Percentiles rank a stretch among this genome's conserved stretches.
Evolutionary conservation across 805 yeast species (phyloP).

Genomic region (Starmerella potacharoeniae): DNA sequence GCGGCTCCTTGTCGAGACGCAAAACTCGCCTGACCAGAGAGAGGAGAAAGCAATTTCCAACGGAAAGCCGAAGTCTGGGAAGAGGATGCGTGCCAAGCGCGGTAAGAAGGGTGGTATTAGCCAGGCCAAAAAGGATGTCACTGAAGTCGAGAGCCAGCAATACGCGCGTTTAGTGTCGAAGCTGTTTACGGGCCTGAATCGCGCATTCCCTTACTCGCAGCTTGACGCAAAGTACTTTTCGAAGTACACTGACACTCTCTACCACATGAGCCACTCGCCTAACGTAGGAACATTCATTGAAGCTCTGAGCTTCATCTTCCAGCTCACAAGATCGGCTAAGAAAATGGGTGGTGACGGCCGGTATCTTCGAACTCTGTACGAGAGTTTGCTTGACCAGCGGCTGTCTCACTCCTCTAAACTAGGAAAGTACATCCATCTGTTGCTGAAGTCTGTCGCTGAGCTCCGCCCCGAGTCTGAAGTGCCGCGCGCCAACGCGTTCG

Average conservation of each 20-base stretch:
- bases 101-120: constrained; percentile 59
- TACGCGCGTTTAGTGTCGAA: constrained; percentile 80
- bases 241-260: constrained; percentile 70
- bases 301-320: constrained; percentile 76
- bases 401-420: constrained; percentile 81
- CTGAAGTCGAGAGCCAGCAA: constrained; percentile 47
- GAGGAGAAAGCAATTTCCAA: constrained; percentile 21
- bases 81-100: constrained; percentile 62
- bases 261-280: constrained; percentile 83
- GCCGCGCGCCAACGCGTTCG: constrained; percentile 73
- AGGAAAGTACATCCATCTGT: constrained; percentile 75
- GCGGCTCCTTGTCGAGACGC: constrained; percentile 55
- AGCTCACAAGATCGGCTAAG: constrained; percentile 51
- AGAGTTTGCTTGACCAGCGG: constrained; percentile 75
- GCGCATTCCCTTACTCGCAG: constrained; percentile 87
- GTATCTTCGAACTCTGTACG: constrained; percentile 79
- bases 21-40: constrained; percentile 30
- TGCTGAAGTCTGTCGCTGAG: constrained; percentile 66
- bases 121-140: constrained; percentile 24
- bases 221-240: constrained; percentile 54
- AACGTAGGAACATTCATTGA: constrained; percentile 91
- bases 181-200: constrained; percentile 82
- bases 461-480: constrained; percentile 40
- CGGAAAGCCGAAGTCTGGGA: constrained; percentile 34
- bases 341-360: constrained; percentile 33